phyloP scores from a whole-genome alignment of 441 rosid species.

The Eruca vesicaria region DNA sequence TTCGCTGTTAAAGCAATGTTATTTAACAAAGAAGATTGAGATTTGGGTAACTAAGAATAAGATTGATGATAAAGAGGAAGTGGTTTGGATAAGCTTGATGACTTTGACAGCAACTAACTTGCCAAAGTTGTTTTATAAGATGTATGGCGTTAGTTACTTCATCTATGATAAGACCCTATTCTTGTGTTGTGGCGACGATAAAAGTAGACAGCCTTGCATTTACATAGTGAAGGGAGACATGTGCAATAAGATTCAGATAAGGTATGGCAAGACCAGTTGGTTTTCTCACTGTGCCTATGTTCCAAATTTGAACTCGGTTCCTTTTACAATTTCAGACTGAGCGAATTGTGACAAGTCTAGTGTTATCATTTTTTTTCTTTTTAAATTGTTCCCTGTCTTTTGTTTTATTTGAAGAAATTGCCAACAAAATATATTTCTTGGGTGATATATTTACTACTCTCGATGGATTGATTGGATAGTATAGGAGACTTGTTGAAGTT shows the following conservation, averaged over 20 bases:
- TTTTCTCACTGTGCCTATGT: not conserved
- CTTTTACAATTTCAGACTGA: not conserved
- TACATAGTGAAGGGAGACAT: not conserved
- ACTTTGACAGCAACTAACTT: not conserved
- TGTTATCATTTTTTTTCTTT: not conserved
- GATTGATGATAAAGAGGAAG: not conserved
- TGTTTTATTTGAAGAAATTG: not conserved
- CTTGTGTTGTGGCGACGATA: not conserved
- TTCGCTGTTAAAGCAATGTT: not conserved
- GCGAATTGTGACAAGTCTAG: not conserved
- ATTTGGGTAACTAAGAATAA: not conserved
- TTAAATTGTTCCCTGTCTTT: not conserved
- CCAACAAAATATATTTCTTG: too few relatives aligned
- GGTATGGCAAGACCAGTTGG: not conserved
- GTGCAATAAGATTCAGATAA: not conserved
- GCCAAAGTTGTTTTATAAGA: too few relatives aligned
- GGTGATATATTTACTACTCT: too few relatives aligned
- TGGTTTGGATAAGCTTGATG: not conserved
- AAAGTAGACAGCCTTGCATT: not conserved
- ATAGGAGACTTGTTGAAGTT: not conserved
- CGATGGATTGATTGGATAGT: not conserved
- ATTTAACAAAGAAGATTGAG: not conserved
- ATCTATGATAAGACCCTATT: not conserved
- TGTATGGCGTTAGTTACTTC: not conserved
- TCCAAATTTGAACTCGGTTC: not conserved